These are phyloP conservation scores for Laburnicola sp. DNA, from an alignment of 2,329 filamentous ascomycete species.

Conservation along the genomic window DNA sequence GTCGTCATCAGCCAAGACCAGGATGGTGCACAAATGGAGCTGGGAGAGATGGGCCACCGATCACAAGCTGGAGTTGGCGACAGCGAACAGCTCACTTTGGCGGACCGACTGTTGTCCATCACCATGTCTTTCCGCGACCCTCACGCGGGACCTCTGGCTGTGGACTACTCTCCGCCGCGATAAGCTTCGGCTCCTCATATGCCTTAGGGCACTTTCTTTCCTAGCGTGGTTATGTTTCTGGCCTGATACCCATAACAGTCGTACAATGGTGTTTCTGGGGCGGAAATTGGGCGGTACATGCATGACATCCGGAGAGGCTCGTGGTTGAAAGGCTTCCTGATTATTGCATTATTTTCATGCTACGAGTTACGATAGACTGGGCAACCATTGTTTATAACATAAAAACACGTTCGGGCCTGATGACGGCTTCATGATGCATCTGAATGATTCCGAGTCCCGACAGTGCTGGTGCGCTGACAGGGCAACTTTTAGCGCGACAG, in stretches of 20 bases:
- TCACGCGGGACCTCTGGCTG: conserved; percentile 18
- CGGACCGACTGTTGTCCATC: conserved; percentile 42
- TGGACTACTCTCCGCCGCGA: conserved; percentile 19
- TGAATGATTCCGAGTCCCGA: too few relatives aligned
- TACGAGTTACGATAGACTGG: too few relatives aligned
- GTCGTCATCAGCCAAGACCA: conserved; percentile 37
- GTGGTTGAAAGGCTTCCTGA: too few relatives aligned
- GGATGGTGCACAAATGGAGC: conserved; percentile 27
- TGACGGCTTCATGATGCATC: too few relatives aligned
- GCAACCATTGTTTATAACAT: too few relatives aligned
- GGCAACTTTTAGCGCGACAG: conserved; percentile 1
- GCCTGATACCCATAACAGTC: neutral
- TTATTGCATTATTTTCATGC: too few relatives aligned
- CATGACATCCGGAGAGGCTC: too few relatives aligned
- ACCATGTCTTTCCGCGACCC: conserved; percentile 36
- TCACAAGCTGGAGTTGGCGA: conserved; percentile 39
- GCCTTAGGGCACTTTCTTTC: neutral
- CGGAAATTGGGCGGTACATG: too few relatives aligned
- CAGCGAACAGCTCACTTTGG: conserved; percentile 48
- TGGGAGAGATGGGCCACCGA: conserved; percentile 39
- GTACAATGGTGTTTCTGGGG: too few relatives aligned
- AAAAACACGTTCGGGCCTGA: too few relatives aligned
- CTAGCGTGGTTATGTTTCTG: neutral
- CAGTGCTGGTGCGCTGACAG: neutral
- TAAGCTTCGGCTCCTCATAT: conserved; percentile 8